These are phyloP conservation scores for Lupinus albus DNA, from an alignment of 306 rosid genomes.

Conservation along the genomic window DNA sequence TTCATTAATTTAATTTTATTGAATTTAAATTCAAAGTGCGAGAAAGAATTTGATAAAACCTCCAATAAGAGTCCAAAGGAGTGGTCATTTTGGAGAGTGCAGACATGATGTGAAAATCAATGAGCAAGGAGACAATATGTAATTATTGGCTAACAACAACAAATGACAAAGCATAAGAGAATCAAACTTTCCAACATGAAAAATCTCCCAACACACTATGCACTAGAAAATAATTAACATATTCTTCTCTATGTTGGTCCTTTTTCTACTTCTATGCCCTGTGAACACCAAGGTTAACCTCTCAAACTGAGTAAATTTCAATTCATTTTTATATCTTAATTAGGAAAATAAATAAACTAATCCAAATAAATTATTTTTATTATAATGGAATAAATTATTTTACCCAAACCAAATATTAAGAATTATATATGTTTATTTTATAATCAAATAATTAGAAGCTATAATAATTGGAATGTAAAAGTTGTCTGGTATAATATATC, in stretches of 20 bases:
- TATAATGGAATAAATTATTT: too few relatives aligned
- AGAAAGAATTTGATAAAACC: too few relatives aligned
- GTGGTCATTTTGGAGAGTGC: too few relatives aligned
- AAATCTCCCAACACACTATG: slow-evolving; percentile 13
- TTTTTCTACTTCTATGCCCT: background rate
- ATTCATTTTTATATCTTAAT: background rate
- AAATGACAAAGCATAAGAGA: slow-evolving; percentile 27
- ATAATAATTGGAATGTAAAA: background rate
- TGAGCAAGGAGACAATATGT: slow-evolving; percentile 19
- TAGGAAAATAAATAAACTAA: background rate
- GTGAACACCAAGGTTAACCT: slow-evolving; percentile 12
- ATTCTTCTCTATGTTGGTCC: background rate
- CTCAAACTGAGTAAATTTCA: slow-evolving; percentile 5
- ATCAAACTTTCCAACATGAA: slow-evolving; percentile 17
- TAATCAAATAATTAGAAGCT: too few relatives aligned
- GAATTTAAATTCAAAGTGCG: too few relatives aligned
- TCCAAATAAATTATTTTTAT: too few relatives aligned
- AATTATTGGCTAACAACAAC: slow-evolving; percentile 13
- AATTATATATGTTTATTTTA: too few relatives aligned
- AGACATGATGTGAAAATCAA: background rate
- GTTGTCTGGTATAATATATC: background rate
- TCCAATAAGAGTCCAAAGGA: too few relatives aligned
- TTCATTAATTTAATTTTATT: too few relatives aligned
- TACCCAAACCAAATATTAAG: too few relatives aligned
- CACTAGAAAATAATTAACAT: slow-evolving; percentile 19